Base-by-base conservation (phyloP, 192 early-diverging fungal genomes). In the Podochytrium sp. region DNA sequence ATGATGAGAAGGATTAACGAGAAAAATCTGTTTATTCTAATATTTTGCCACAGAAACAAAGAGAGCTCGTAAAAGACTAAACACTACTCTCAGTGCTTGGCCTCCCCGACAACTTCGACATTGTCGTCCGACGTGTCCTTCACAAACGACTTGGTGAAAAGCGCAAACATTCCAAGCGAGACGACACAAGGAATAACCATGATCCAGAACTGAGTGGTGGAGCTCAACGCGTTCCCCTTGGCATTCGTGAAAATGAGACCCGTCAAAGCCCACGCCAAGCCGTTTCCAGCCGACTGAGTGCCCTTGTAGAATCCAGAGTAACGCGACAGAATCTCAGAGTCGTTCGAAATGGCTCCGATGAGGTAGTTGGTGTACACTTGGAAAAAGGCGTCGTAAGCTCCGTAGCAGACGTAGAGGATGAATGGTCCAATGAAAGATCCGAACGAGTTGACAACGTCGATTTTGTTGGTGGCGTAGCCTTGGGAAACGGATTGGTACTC, bases 291-390 rank as follows among this genome's bases (percentile, higher is more conserved):
- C n/a, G n/a, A n/a, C n/a, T n/a, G n/a, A n/a, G n/a, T n/a, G 57
- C 90, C 91, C 86, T 94, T 94, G 89, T 94, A 94, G 83, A 91
- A 94, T 2, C 92, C 93, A 55, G 86, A 83, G 86, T 57, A 57
- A 27, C 55, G 18, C 12, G 55, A 57, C 12, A 57, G 55, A 0
- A 93, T n/a, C n/a, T n/a, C n/a, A n/a, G n/a, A n/a, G n/a, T n/a
- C n/a, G n/a, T n/a, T n/a, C n/a, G n/a, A n/a, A n/a, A n/a, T n/a
- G n/a, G n/a, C n/a, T n/a, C n/a, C n/a, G n/a, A n/a, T n/a, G n/a
- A n/a, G n/a, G n/a, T n/a, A n/a, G n/a, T n/a, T n/a, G n/a, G n/a
- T n/a, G n/a, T n/a, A n/a, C n/a, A n/a, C n/a, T n/a, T n/a, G n/a
- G n/a, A n/a, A n/a, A n/a, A n/a, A n/a, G n/a, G n/a, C n/a, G n/a